Conservation (phyloP, 2,329 filamentous ascomycete genomes). For the Teratosphaeria pseudoeucalypti region DNA sequence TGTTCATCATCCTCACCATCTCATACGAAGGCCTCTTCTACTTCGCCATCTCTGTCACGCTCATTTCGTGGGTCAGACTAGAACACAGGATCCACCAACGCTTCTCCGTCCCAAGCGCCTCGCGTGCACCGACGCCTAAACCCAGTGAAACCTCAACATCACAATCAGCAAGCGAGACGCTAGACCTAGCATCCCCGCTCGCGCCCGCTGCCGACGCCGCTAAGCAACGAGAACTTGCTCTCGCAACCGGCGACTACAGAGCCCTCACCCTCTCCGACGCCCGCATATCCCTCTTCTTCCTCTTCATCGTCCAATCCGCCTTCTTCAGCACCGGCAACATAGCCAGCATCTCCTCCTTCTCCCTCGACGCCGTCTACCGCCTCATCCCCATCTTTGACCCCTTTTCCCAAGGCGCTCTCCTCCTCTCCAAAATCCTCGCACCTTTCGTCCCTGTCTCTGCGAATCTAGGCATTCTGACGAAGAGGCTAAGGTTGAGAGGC, state of each 20-base stretch:
- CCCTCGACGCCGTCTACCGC: constrained; percentile 76
- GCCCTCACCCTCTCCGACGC: constrained; percentile 71
- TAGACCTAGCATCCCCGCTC: constrained; percentile 21
- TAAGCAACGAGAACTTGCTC: constrained; percentile 20
- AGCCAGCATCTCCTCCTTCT: constrained; percentile 87
- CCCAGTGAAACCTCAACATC: neutral
- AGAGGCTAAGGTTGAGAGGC: constrained; percentile 69
- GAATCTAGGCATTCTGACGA: constrained; percentile 88
- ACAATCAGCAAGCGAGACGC: constrained; percentile 5
- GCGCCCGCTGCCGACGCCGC: constrained; percentile 27
- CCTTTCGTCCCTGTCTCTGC: constrained; percentile 88
- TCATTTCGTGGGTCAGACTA: constrained; percentile 84
- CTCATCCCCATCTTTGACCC: constrained; percentile 89
- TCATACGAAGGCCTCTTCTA: constrained; percentile 97
- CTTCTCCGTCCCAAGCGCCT: constrained; percentile 4
- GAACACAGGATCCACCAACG: constrained; percentile 62
- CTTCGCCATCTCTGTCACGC: constrained; percentile 69
- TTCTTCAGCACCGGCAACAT: constrained; percentile 98
- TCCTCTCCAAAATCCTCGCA: constrained; percentile 82
- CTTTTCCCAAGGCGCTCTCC: constrained; percentile 76
- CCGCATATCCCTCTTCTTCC: constrained; percentile 85
- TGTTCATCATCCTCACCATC: constrained; percentile 91
- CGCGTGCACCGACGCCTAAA: constrained; percentile 5
- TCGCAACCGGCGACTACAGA: constrained; percentile 41
- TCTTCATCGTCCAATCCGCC: constrained; percentile 84